A percentile compares a stretch with the other conserved stretches of the same genome.
phyloP scores from a whole-genome alignment of 1,139 yeast species.

The Zygoascus sp. region DNA sequence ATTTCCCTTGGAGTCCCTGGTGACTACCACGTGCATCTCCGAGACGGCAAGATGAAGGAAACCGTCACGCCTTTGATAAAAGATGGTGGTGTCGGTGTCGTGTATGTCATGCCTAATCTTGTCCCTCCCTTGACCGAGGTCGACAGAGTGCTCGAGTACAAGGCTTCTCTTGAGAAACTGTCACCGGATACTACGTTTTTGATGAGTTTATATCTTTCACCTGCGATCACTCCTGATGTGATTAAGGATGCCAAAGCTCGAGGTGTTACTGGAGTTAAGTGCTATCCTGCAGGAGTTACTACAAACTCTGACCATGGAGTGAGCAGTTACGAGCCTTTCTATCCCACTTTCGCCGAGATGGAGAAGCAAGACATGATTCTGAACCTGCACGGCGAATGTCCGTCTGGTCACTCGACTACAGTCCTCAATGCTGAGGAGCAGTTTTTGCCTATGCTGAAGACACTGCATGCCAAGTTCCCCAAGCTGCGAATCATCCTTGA shows the following conservation, averaged over 20 bases:
- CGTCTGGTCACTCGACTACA: conserved; percentile 60
- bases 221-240: conserved; percentile 77
- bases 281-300: conserved; percentile 98
- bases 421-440: conserved; percentile 91
- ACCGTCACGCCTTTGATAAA: conserved; percentile 84
- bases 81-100: conserved; percentile 86
- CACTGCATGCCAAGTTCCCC: conserved; percentile 80
- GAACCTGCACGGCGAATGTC: conserved; percentile 94
- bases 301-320: conserved; percentile 93
- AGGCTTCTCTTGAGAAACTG: conserved; percentile 54
- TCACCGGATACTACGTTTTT: conserved; percentile 83
- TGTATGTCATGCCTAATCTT: conserved; percentile 93
- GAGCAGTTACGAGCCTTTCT: conserved; percentile 80
- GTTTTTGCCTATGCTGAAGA: conserved; percentile 84
- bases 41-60: conserved; percentile 92
- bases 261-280: conserved; percentile 75
- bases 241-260: conserved; percentile 71
- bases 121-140: conserved; percentile 90
- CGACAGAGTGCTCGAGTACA: conserved; percentile 67
- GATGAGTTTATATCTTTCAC: conserved; percentile 82
- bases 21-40: conserved; percentile 93
- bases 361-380: conserved; percentile 70
- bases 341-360: conserved; percentile 86
- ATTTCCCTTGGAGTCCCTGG: conserved; percentile 78
- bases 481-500: conserved; percentile 81